Evolutionary conservation across 2,329 filamentous ascomycete species (phyloP).

Genomic region (Alternaria atra): DNA sequence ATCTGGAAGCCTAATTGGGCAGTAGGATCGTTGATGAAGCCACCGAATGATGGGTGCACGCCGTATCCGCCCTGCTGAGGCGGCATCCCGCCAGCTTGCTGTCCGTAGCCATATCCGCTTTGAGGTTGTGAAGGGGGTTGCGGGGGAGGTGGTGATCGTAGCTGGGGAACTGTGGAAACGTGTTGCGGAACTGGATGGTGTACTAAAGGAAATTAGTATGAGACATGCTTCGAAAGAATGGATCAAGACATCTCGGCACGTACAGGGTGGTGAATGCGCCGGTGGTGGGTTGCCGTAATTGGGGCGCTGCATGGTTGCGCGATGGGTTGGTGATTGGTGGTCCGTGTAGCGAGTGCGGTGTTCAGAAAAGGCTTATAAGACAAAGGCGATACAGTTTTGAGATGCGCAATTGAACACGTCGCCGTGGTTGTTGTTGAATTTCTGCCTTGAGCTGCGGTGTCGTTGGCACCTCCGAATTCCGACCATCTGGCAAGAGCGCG

Average conservation of each 20-base stretch:
- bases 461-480: constrained; percentile 20
- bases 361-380: neutral
- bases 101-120: constrained; percentile 75
- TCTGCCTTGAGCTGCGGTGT: constrained; percentile 19
- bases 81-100: constrained; percentile 60
- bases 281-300: constrained; percentile 76
- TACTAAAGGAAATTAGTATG: constrained; percentile 18
- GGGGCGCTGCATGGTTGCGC: constrained; percentile 79
- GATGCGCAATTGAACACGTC: constrained; percentile 12
- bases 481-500: constrained; percentile 34
- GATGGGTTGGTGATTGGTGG: neutral
- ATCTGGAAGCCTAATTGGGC: constrained; percentile 95
- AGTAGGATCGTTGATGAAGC: constrained; percentile 95
- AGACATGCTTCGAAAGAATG: too few relatives aligned
- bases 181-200: constrained; percentile 98
- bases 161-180: constrained; percentile 95
- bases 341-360: constrained; percentile 13
- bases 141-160: constrained; percentile 90
- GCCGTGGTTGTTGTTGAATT: constrained; percentile 17
- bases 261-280: constrained; percentile 82
- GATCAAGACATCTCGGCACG: constrained; percentile 4
- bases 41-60: constrained; percentile 74
- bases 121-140: constrained; percentile 74
- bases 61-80: constrained; percentile 54
- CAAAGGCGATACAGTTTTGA: neutral